Percentiles rank a stretch among this genome's conserved stretches.
Conservation (phyloP, 495 filamentous ascomycete genomes). For the Penicillium steckii region DNA sequence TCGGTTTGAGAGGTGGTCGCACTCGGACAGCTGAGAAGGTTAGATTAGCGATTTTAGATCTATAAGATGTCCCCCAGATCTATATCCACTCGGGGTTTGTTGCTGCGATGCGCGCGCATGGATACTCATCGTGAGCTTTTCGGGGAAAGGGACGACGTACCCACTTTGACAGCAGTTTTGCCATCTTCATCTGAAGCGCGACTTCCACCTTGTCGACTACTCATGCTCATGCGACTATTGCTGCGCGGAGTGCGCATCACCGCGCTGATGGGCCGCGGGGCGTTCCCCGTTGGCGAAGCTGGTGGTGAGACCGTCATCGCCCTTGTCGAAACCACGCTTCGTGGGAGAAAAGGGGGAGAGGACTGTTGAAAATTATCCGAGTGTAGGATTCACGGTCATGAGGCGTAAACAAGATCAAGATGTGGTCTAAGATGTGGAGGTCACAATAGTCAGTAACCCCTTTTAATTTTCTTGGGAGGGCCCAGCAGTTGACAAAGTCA, state of each 20-base stretch:
- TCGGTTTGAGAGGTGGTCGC: conserved; percentile 78
- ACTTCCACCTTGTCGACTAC: conserved; percentile 77
- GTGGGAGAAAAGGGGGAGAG: conserved; percentile 16
- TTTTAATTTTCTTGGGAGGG: conserved; percentile 16
- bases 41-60: conserved; percentile 8
- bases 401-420: conserved; percentile 14
- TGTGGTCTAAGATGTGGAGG: conserved; percentile 20
- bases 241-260: conserved; percentile 80
- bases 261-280: conserved; percentile 79
- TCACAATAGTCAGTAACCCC: conserved; percentile 14
- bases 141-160: conserved; percentile 57
- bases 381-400: conserved; percentile 18
- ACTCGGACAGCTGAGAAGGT: conserved; percentile 76
- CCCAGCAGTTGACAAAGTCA: not conserved
- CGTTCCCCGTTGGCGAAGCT: conserved; percentile 53
- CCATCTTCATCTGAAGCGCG: conserved; percentile 90
- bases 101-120: conserved; percentile 9
- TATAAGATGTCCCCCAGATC: no score
- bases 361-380: conserved; percentile 15
- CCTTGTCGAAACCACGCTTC: conserved; percentile 23
- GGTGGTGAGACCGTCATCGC: conserved; percentile 59
- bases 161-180: conserved; percentile 98
- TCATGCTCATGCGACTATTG: conserved; percentile 86
- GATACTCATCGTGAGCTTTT: conserved; percentile 10
- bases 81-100: not conserved